A percentile compares a stretch with the other conserved stretches of the same genome.
phyloP scores from a whole-genome alignment of 1,284 basidiomycete species.

The Heterobasidion parviporum region DNA sequence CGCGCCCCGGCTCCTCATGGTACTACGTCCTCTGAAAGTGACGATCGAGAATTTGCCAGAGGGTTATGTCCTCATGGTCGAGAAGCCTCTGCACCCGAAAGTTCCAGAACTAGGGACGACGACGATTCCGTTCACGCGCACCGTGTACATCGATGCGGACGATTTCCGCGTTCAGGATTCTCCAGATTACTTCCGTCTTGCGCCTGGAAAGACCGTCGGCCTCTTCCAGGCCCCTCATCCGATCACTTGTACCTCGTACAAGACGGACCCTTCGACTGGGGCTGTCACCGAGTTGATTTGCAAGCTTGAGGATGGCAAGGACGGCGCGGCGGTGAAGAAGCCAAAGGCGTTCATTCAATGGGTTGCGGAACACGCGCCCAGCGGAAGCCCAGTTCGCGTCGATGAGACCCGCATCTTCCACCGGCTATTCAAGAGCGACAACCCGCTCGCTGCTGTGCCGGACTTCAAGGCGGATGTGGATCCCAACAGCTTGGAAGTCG shows the following conservation, averaged over 20 bases:
- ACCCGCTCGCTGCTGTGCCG: constrained; percentile 63
- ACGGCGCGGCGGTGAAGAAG: constrained; percentile 53
- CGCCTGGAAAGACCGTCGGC: constrained; percentile 95
- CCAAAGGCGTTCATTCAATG: constrained; percentile 98
- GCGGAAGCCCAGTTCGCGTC: constrained; percentile 75
- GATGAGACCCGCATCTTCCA: constrained; percentile 93
- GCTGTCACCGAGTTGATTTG: constrained; percentile 76
- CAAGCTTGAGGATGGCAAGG: constrained; percentile 59
- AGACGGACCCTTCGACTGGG: constrained; percentile 64
- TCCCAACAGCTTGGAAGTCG: constrained; percentile 70
- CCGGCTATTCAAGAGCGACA: constrained; percentile 90
- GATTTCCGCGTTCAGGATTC: constrained; percentile 93
- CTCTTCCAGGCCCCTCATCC: constrained; percentile 94
- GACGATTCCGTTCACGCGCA: constrained; percentile 82
- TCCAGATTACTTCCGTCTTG: constrained; percentile 95
- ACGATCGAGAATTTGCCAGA: constrained; percentile 88
- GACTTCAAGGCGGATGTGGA: constrained; percentile 79
- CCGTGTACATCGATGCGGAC: constrained; percentile 89
- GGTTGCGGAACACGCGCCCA: constrained; percentile 82
- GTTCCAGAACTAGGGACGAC: constrained; percentile 82
- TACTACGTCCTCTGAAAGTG: constrained; percentile 86
- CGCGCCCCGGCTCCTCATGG: constrained; percentile 89
- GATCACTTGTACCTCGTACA: constrained; percentile 89
- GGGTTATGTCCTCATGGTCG: constrained; percentile 77
- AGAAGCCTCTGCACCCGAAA: constrained; percentile 95